phyloP scores from a whole-genome alignment of 345 rosid genomes.

The Brassica juncea region DNA sequence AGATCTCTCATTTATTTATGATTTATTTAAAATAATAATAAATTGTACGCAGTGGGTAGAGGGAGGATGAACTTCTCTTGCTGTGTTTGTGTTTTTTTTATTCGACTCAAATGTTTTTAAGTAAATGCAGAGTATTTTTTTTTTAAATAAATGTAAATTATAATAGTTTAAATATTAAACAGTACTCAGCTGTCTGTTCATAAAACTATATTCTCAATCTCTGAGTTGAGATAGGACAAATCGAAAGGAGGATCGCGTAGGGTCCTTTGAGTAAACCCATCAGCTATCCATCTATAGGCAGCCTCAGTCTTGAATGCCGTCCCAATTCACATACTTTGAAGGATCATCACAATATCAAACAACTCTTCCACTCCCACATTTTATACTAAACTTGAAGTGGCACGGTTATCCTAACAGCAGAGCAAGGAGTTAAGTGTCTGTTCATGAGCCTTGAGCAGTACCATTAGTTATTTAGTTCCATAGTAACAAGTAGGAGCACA shows the following conservation, averaged over 20 bases:
- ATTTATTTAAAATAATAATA: neutral
- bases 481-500: neutral
- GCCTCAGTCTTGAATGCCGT: too few relatives aligned
- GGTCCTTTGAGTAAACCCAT: too few relatives aligned
- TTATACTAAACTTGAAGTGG: neutral
- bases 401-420: neutral
- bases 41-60: neutral
- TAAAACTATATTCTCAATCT: too few relatives aligned
- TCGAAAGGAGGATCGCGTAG: too few relatives aligned
- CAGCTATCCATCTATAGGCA: too few relatives aligned
- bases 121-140: too few relatives aligned
- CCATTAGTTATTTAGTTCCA: neutral
- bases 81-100: neutral
- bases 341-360: neutral
- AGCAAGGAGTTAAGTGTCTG: neutral
- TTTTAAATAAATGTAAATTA: too few relatives aligned
- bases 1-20: neutral
- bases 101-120: too few relatives aligned
- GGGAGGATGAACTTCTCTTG: neutral
- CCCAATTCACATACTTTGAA: too few relatives aligned
- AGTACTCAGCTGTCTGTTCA: too few relatives aligned
- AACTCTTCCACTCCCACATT: neutral
- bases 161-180: too few relatives aligned
- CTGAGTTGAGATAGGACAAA: too few relatives aligned
- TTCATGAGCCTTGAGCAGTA: neutral